These are phyloP conservation scores for Fusarium poae DNA, from an alignment of 2,329 filamentous ascomycete genomes.

Conservation along the genomic window DNA sequence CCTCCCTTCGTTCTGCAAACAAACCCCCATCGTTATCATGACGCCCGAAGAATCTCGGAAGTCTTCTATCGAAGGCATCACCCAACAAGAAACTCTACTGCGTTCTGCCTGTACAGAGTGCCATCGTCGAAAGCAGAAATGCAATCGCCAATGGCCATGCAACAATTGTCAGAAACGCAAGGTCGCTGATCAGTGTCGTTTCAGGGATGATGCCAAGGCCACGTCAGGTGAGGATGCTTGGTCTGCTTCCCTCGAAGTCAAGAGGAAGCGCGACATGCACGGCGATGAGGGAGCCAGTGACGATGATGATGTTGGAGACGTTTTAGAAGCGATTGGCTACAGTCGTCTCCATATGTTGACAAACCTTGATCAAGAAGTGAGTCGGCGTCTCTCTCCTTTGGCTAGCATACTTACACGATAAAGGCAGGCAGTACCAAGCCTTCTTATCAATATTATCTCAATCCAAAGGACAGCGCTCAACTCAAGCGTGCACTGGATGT, in stretches of 20 bases:
- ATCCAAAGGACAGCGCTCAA: constrained; percentile 18
- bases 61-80: not conserved
- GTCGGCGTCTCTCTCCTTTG: not conserved
- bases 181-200: constrained; percentile 30
- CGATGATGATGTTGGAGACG: constrained; percentile 27
- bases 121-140: constrained; percentile 32
- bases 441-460: constrained; percentile 21
- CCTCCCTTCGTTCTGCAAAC: not conserved
- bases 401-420: not conserved
- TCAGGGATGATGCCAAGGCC: constrained; percentile 23
- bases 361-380: constrained; percentile 28
- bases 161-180: constrained; percentile 31
- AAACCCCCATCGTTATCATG: not conserved
- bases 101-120: constrained; percentile 27
- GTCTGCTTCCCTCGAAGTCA: constrained; percentile 25
- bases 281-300: constrained; percentile 4
- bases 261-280: constrained; percentile 19
- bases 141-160: constrained; percentile 31
- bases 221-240: constrained; percentile 6
- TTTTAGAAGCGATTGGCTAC: constrained; percentile 30
- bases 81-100: constrained; percentile 10
- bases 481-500: constrained; percentile 17
- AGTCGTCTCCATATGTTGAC: constrained; percentile 26
- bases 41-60: constrained; percentile 30
- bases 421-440: constrained; percentile 25